Base-by-base conservation (phyloP, 495 filamentous ascomycete genomes). In the Daldinia childiae region DNA sequence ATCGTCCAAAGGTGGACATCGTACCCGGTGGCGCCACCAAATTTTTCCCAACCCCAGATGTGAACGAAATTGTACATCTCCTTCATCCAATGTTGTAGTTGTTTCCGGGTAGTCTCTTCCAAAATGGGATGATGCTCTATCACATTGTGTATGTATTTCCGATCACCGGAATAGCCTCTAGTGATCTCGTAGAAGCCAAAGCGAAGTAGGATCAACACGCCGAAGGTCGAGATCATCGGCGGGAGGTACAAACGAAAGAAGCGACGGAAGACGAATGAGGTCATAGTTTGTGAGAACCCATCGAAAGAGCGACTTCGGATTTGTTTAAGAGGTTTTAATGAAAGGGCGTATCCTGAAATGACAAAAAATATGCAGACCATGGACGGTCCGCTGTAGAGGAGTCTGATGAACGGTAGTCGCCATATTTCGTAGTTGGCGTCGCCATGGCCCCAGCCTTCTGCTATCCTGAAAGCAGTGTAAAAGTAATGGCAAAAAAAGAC, bases 351-450 rank as follows among this genome's bases (percentile, higher is more conserved):
- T 68, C 91, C 91, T 4, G 89, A 91, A 52, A 93, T 87, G 58
- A 93, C 88, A 78, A 92, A 92, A 81, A 93, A 93, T 58, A 92
- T 86, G 76, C 86, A 86, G 29, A 92, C 91, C 87, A 91, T 91
- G 26, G 90, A 88, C 55, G 88, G 87, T 19, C 89, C 91, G 24
- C 87, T 88, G 73, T 89, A 89, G 9, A 91, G 72, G 38, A 93
- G 82, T 57, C 90, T 84, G 8, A 92, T 21, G 67, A 93, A 84
- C 9, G 90, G 91, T 3, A 93, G 79, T 72, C 90, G 86, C 60
- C 89, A 82, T 52, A 89, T 61, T 56, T 82, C 76, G 59, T 77
- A 77, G 66, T 82, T 76, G 39, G 66, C 65, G 12, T 69, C 58
- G 17, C 54, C 56, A 55, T 63, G 68, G 62, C 80, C 80, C 68